Evolutionary conservation across 208 protist species (phyloP), one percentile per base, ranked within the genome.

Genomic region (Trypanosomatidae sp.): DNA sequence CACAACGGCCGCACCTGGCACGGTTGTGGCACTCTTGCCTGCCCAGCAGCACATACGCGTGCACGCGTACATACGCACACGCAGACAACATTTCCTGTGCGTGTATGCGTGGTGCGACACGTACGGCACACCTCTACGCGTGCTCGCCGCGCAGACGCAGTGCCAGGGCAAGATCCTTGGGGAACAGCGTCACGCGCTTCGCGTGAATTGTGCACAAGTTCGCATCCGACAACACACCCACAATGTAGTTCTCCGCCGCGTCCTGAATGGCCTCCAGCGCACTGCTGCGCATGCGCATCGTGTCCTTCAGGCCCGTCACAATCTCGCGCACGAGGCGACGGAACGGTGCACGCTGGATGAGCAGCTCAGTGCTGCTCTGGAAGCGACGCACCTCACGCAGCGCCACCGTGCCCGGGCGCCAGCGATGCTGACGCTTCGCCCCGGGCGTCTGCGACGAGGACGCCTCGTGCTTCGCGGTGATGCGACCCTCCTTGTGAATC

Each of bases 241-340:
- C 80, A 6, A 98, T 57, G 66, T 97, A 98, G n/a, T 69, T 54
- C 71, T 99, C 97, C 26, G 94, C 82, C 28, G 97, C 96, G 64
- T 99, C 98, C 76, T 99, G 98, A 13, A 99, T 57, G 20, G 78
- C 80, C 60, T 90, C 78, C 15, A 94, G 22, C 3, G 77, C 76
- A 16, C 61, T 62, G 32, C 48, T 43, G 43, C 67, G 70, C 61
- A 94, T 75, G 33, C 75, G 80, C 13, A 87, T 71, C 7, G 74
- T 71, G 37, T 88, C 80, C 72, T 97, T 97, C 56, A 92, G 71
- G 49, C 94, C 90, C 56, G 97, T 83, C 49, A 97, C 95, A 33
- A 99, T 97, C 67, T 99, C 98, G 48, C 97, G 88, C 33, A 99
- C 97, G 4, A 99, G 85, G 46, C 97, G 94, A 53, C 97, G 95